Base-by-base conservation (phyloP, 345 rosid genomes). In the Eucalyptus urophylla region DNA sequence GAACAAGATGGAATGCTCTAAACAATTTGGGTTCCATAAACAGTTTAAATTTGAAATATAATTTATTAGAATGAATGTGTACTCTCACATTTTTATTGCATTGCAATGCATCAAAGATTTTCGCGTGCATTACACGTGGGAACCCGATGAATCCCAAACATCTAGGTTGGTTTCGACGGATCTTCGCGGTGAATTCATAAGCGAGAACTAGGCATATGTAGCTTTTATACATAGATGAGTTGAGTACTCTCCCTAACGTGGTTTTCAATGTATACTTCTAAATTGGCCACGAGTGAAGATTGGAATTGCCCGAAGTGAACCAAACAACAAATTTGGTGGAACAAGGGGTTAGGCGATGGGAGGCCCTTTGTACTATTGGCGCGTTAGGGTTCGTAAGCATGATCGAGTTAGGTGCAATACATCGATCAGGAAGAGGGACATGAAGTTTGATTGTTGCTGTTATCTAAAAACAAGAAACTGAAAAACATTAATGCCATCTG, bases 71-170 rank as follows among this genome's bases (percentile, higher is more conserved):
- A 62, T 62, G 37, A 14, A 62, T 62, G 17, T 1, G 0, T 14
- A 14, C 33, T 62, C 5, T 62, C 16, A 7, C 16, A 14, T 29
- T 62, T 11, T 62, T 6, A 29, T 62, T 17, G 1, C 72, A 29
- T 62, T 0, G 11, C 58, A 19, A 8, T 3, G 1, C 72, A 7
- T 62, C 5, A 62, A 62, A 62, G 33, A 29, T 62, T 62, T 27
- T 4, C 33, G 0, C 8, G 0, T 62, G 69, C 31, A 6, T 29
- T 7, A 62, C 15, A 27, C 2, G 0, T 1, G 33, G 17, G 72
- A 15, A 29, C 33, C 29, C 1, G 17, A 62, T 29, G 19, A 29
- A 62, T 62, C 31, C 14, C 5, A 0, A 62, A 4, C 31, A n/a
- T 53, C 37, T 29, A 62, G 3, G 8, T 29, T 29, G 4, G 17